Base-by-base conservation (phyloP, 371 early-diverging fungal genomes). In the Mucor irregularis region DNA sequence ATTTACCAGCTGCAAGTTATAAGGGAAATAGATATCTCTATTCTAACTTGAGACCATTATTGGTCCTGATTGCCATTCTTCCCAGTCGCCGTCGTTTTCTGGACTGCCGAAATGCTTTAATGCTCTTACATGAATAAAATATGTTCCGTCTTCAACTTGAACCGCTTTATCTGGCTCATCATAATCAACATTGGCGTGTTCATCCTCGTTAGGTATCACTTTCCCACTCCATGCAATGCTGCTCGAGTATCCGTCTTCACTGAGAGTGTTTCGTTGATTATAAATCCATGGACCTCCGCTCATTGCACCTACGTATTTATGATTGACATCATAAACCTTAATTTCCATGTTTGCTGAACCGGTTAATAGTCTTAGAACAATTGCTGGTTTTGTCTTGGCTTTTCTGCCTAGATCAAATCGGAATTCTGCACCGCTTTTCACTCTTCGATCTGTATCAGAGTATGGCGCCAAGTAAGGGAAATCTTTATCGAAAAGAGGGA, bases 401-500 rank as follows among this genome's bases (percentile, higher is more conserved):
- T 53, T 10, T 35, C 33, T 19, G 9, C n/a, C 42, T 11, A 42
- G 16, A 19, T 52, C 53, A 14, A 22, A 52, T 8, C 25, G 21
- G 13, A 22, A 52, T 0, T 29, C 22, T 22, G 28, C 14, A 9
- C 6, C 42, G 13, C 22, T 28, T 29, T 26, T 8, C 2, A 17
- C 10, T 7, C 28, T 38, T 9, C 28, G 10, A 19, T 29, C 42
- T 19, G 31, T 9, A 13, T 31, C 21, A 1, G 17, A 38, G 4
- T 58, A 49, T 1, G 58, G 34, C 8, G 67, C 58, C 28, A 74
- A 19, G 26, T 61, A 74, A 25, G 73, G 76, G 40, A 40, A 72
- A 0, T 63, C 68, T 25, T 57, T 25, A 49, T 76, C 77, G 44
- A 73, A 73, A 0, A 76, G 25, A 5, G 77, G 73, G 2, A 76